Evolutionary conservation across 2,329 filamentous ascomycete genomes (phyloP).

Genomic region (Apiospora koreana): DNA sequence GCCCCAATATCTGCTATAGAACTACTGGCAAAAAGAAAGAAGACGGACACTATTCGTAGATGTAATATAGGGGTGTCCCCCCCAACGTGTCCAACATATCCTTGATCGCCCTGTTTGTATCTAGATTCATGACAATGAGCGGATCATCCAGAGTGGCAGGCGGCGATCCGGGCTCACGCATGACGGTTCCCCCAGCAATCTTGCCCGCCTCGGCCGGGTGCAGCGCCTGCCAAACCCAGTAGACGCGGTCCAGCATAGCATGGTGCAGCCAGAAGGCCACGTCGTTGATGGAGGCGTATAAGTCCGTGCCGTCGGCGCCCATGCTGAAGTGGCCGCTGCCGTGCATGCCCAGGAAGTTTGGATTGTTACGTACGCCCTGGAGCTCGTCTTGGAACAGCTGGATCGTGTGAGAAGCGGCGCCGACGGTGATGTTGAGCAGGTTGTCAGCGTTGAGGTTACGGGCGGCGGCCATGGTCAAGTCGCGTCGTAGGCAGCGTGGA

Average conservation of each 20-base stretch:
- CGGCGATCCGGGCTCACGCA: slow-evolving; percentile 26
- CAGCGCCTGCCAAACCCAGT: slow-evolving; percentile 19
- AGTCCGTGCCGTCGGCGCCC: not conserved
- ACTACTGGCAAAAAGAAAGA: too few relatives aligned
- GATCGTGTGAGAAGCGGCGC: not conserved
- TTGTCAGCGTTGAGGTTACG: not conserved
- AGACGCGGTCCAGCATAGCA: slow-evolving; percentile 10
- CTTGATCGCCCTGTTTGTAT: not conserved
- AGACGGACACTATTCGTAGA: not conserved
- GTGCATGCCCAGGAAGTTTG: not conserved
- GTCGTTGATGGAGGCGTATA: slow-evolving; percentile 5
- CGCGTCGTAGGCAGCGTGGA: slow-evolving; percentile 1
- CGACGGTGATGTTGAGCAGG: slow-evolving; percentile 6
- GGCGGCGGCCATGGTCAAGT: not conserved
- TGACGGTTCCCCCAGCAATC: slow-evolving; percentile 27
- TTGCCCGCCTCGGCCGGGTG: slow-evolving; percentile 18
- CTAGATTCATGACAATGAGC: not conserved
- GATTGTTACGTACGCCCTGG: slow-evolving; percentile 16
- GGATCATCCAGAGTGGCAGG: slow-evolving; percentile 2
- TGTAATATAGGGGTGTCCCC: not conserved
- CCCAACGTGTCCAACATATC: not conserved
- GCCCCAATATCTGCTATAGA: too few relatives aligned
- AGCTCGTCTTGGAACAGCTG: not conserved
- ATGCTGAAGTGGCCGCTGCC: not conserved
- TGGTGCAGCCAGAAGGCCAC: slow-evolving; percentile 3